Percentiles rank a stretch among this genome's conserved stretches.
These are phyloP conservation scores for Elasticomyces elasticus DNA, from an alignment of 495 filamentous ascomycete species.

Conservation along the genomic window DNA sequence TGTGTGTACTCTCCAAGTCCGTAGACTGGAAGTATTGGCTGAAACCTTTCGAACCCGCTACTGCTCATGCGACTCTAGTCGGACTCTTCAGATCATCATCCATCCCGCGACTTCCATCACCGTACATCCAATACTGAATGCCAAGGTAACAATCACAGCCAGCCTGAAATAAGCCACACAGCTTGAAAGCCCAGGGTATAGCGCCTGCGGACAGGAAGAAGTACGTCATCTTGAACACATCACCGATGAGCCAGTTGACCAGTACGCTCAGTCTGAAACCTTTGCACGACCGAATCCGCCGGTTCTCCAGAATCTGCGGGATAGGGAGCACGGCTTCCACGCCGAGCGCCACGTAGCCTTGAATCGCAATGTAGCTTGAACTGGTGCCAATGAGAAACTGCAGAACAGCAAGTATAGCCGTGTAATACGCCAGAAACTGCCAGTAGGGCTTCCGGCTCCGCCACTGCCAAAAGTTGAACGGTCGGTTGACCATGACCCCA, in stretches of 20 bases:
- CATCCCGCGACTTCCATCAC: conserved; percentile 37
- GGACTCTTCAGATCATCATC: conserved; percentile 5
- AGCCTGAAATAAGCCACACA: conserved; percentile 88
- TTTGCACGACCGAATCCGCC: conserved; percentile 66
- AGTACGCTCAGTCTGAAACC: conserved; percentile 84
- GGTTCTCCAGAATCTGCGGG: conserved; percentile 78
- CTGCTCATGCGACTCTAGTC: conserved; percentile 4
- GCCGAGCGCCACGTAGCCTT: conserved; percentile 76
- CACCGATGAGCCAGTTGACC: conserved; percentile 79
- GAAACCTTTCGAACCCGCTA: no score
- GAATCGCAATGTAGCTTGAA: conserved; percentile 54
- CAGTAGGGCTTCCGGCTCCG: conserved; percentile 78
- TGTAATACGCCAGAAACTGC: conserved; percentile 69
- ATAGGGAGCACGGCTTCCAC: conserved; percentile 84
- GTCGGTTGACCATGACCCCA: conserved; percentile 38
- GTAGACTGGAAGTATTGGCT: no score
- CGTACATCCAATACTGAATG: conserved; percentile 77
- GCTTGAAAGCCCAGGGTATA: conserved; percentile 80
- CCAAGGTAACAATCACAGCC: conserved; percentile 74
- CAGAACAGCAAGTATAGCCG: conserved; percentile 51
- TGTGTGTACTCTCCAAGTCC: no score
- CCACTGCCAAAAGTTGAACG: conserved; percentile 96
- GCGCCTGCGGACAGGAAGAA: conserved; percentile 56
- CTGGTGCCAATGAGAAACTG: conserved; percentile 63
- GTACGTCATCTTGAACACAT: conserved; percentile 92